Evolutionary conservation across 352 stramenopile species (phyloP), one percentile per base, ranked within the genome.

Genomic region (Phytophthora citrophthora): DNA sequence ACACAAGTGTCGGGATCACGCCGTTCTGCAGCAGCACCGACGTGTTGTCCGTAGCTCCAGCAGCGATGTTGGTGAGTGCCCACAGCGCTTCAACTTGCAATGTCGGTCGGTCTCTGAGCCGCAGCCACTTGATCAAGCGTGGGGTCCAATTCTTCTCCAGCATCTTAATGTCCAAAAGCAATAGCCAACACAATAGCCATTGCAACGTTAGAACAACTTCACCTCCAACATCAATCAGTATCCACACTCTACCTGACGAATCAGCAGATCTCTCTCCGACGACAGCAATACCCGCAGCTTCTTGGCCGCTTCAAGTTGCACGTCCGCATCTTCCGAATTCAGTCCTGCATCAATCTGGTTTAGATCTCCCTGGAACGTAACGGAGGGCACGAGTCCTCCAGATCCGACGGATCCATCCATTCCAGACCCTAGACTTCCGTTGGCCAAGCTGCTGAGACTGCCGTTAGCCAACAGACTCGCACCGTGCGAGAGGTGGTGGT

Each of bases 11-110:
- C 31, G 93, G 92, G 52, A 98, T 94, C 43, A 96, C 88, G 16
- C 92, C 89, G 61, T 97, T 96, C 64, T 97, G 89, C n/a, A 97
- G 73, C 51, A 98, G 67, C 55, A 97, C 83, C 18, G 93, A 91
- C 44, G 92, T 96, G 71, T 98, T 95, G 62, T 98, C 92, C 38
- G 89, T 96, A 4, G 88, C 88, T 31, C 91, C 91, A 0, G 89
- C 91, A 5, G 96, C 94, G 70, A 99, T 98, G 75, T 98, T 98
- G 6, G 95, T 98, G 12, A 99, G 78, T 26, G 94, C 91, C 89
- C 97, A 97, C 12, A 99, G 74, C 52, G 95, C 92, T 75, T 98
- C 96, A 20, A 98, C 88, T 76, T 97, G 90, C 16, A 97, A 65
- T 50, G 85, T 92, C 47, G 85, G 86, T 47, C 82, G 82, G 62